Conservation (phyloP, 768 basidiomycete species). For the Tephrocybe sp. region DNA sequence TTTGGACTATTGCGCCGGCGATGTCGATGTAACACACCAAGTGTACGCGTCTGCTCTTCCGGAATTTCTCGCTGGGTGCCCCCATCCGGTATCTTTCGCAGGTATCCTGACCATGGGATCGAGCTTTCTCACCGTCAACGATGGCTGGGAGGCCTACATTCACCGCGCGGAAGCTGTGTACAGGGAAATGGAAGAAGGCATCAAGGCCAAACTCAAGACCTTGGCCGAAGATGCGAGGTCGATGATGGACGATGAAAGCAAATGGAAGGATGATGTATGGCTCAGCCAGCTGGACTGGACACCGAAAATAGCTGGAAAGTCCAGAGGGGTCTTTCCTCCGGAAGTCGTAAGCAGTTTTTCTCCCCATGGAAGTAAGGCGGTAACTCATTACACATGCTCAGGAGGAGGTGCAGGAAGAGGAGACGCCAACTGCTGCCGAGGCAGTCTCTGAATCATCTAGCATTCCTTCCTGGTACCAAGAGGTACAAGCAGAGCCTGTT, state of each 20-base stretch:
- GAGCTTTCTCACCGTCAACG: conserved; percentile 86
- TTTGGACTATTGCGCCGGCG: conserved; percentile 80
- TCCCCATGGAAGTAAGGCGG: neutral
- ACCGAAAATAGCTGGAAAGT: conserved; percentile 73
- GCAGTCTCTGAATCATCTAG: neutral
- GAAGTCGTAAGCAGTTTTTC: conserved; percentile 19
- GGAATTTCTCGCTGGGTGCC: conserved; percentile 77
- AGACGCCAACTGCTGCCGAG: neutral
- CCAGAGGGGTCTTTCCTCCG: conserved; percentile 51
- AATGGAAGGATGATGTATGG: conserved; percentile 79
- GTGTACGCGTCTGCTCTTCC: conserved; percentile 80
- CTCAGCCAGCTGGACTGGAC: conserved; percentile 93
- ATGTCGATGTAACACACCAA: conserved; percentile 81
- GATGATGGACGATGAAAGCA: conserved; percentile 39
- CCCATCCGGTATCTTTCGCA: conserved; percentile 90
- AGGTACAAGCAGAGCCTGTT: conserved; percentile 43
- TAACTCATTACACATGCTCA: neutral
- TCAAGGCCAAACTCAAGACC: conserved; percentile 67
- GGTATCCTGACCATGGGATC: conserved; percentile 91
- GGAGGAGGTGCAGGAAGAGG: too few species aligned
- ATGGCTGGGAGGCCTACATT: conserved; percentile 85
- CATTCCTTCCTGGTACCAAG: conserved; percentile 60
- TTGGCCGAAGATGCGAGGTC: conserved; percentile 70
- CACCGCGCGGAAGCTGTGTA: conserved; percentile 75
- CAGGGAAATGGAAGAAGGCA: conserved; percentile 65